Percentiles rank a stretch among this genome's conserved stretches.
Evolutionary conservation across 257 asterid species (phyloP).

Genomic region (Penstemon eatonii): DNA sequence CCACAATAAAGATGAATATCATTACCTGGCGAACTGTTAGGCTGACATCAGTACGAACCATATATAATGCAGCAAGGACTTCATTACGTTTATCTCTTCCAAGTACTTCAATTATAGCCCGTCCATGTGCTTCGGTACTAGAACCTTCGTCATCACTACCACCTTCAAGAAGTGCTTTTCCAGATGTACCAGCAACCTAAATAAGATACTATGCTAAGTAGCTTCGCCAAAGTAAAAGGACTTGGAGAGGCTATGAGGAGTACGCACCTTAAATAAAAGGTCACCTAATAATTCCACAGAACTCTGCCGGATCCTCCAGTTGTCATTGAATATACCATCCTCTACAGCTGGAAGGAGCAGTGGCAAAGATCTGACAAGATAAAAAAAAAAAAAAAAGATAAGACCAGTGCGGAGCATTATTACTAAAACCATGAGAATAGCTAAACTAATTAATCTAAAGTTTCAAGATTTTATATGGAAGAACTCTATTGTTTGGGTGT

Average conservation of each 20-base stretch:
- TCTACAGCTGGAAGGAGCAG: slow-evolving; percentile 98
- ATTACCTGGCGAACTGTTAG: slow-evolving; percentile 94
- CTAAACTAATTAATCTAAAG: not conserved
- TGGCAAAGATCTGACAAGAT: slow-evolving; percentile 73
- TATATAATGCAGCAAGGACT: slow-evolving; percentile 97
- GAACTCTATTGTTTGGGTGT: not conserved
- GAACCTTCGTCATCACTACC: slow-evolving; percentile 99
- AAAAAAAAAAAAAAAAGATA: not conserved
- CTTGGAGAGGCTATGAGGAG: slow-evolving; percentile 13
- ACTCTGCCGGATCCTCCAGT: slow-evolving; percentile 99
- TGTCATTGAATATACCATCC: slow-evolving; percentile 98
- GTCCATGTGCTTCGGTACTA: slow-evolving; percentile 99
- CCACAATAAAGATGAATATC: slow-evolving; percentile 21
- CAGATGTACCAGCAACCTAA: slow-evolving; percentile 99
- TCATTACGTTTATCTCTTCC: slow-evolving; percentile 97
- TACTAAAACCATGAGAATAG: slow-evolving; percentile 5
- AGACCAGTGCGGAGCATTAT: slow-evolving; percentile 3
- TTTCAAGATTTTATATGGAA: not conserved
- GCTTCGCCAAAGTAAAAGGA: slow-evolving; percentile 22
- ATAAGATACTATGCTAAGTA: slow-evolving; percentile 25
- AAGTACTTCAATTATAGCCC: slow-evolving; percentile 97
- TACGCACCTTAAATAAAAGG: slow-evolving; percentile 85
- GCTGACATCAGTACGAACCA: slow-evolving; percentile 98
- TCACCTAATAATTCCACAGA: slow-evolving; percentile 97
- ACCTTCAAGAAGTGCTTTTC: slow-evolving; percentile 98